Percentiles rank a stretch among this genome's conserved stretches.
These are phyloP conservation scores for Xylaria sp. DNA, from an alignment of 2,329 filamentous ascomycete species.

Conservation along the genomic window DNA sequence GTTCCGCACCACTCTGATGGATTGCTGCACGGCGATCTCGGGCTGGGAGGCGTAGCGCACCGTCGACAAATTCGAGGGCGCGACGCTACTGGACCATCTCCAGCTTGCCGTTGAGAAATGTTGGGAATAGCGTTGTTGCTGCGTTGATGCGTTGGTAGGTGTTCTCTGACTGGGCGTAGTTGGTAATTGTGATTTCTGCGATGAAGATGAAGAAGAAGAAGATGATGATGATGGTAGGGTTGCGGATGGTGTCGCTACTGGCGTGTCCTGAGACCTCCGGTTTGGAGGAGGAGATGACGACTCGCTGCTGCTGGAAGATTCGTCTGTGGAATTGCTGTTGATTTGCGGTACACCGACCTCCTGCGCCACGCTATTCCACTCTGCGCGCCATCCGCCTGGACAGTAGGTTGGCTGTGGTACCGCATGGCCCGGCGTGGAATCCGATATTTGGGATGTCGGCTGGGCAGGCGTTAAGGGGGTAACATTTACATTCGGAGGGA, in stretches of 20 bases:
- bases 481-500: constrained; percentile 16
- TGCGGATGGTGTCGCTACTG: background rate
- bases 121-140: constrained; percentile 5
- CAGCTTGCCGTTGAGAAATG: constrained; percentile 40
- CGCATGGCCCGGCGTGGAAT: constrained; percentile 22
- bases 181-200: constrained; percentile 8
- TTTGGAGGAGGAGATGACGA: constrained; percentile 18
- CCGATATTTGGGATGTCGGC: constrained; percentile 22
- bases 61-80: constrained; percentile 45
- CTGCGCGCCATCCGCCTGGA: constrained; percentile 46
- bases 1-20: constrained; percentile 43
- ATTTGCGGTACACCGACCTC: constrained; percentile 29
- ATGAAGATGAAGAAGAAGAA: constrained; percentile 4
- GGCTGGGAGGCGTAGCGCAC: constrained; percentile 46
- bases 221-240: constrained; percentile 2
- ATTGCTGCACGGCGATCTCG: constrained; percentile 46
- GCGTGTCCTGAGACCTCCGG: constrained; percentile 11
- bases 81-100: constrained; percentile 43
- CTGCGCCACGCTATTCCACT: constrained; percentile 44
- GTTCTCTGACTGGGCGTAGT: background rate
- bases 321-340: constrained; percentile 8
- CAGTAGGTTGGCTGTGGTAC: constrained; percentile 42
- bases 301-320: constrained; percentile 4
- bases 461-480: constrained; percentile 17
- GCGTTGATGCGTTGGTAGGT: constrained; percentile 2